These are phyloP conservation scores for Tuber aestivum DNA, from an alignment of 495 filamentous ascomycete genomes.

Conservation along the genomic window DNA sequence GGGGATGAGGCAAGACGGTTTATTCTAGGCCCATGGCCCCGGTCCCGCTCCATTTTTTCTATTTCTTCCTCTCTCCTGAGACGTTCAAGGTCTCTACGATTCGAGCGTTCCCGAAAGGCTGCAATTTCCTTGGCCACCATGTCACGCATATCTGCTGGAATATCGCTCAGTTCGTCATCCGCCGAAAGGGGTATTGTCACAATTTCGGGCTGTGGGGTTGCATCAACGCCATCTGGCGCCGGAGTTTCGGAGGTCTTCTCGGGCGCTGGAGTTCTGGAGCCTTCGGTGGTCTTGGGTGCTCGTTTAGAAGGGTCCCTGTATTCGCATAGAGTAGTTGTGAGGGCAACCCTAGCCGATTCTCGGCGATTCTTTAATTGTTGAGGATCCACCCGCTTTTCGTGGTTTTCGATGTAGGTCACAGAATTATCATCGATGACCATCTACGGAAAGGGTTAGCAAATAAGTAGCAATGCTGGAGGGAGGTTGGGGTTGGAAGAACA, in stretches of 20 bases:
- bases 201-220: slow-evolving; percentile 56
- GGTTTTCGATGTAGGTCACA: slow-evolving; percentile 72
- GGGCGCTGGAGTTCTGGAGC: not conserved
- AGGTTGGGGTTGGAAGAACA: not conserved
- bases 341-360: slow-evolving; percentile 55
- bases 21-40: slow-evolving; percentile 58
- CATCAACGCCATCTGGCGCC: slow-evolving; percentile 43
- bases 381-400: slow-evolving; percentile 58
- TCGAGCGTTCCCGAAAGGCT: slow-evolving; percentile 87
- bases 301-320: slow-evolving; percentile 63
- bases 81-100: slow-evolving; percentile 78
- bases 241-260: slow-evolving; percentile 51
- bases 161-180: slow-evolving; percentile 93
- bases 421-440: slow-evolving; percentile 79
- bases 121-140: slow-evolving; percentile 91
- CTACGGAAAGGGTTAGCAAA: slow-evolving; percentile 52
- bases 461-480: not conserved
- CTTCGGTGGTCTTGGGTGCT: slow-evolving; percentile 46
- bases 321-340: slow-evolving; percentile 62
- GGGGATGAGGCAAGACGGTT: slow-evolving; percentile 63
- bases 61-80: slow-evolving; percentile 82
- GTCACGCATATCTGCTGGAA: slow-evolving; percentile 94
- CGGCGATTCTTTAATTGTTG: slow-evolving; percentile 63
- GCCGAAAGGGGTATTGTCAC: slow-evolving; percentile 83
- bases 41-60: slow-evolving; percentile 74